phyloP scores from a whole-genome alignment of 768 basidiomycete genomes.

The Paxillus ammoniavirescens region DNA sequence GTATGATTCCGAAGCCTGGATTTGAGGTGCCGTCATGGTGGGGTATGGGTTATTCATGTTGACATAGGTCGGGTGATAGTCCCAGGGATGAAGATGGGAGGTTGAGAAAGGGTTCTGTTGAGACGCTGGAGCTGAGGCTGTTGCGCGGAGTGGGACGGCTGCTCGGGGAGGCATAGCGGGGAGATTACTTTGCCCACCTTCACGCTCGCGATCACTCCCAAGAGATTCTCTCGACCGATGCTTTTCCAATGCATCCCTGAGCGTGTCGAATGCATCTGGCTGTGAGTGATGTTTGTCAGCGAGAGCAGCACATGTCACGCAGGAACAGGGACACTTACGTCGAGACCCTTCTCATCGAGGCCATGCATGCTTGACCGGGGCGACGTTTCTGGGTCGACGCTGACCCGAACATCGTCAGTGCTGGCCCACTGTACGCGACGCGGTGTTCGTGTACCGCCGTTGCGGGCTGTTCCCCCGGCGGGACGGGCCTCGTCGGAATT shows the following conservation, averaged over 20 bases:
- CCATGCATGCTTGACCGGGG: slow-evolving; percentile 31
- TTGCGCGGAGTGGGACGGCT: slow-evolving; percentile 12
- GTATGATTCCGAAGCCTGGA: slow-evolving; percentile 6
- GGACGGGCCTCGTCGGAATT: slow-evolving; percentile 10
- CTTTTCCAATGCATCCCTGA: slow-evolving; percentile 51
- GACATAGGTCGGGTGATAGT: neutral
- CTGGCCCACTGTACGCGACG: slow-evolving; percentile 55
- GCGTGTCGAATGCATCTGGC: slow-evolving; percentile 48
- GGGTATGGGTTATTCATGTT: slow-evolving; percentile 22
- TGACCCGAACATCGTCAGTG: slow-evolving; percentile 18
- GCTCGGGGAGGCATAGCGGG: slow-evolving; percentile 4
- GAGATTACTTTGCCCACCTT: neutral
- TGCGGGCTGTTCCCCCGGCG: slow-evolving; percentile 16
- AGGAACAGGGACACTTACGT: slow-evolving; percentile 37
- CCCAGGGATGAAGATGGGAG: neutral
- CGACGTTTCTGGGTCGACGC: neutral
- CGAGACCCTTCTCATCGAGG: slow-evolving; percentile 52
- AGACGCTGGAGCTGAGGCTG: neutral
- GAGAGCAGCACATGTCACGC: neutral
- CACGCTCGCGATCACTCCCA: neutral
- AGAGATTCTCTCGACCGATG: slow-evolving; percentile 36
- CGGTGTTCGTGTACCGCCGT: slow-evolving; percentile 41
- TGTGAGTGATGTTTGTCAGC: slow-evolving; percentile 19
- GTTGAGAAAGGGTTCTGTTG: slow-evolving; percentile 3
- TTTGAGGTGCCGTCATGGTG: neutral